Evolutionary conservation across 129 eudicot genomes (phyloP), one percentile per base, ranked within the genome.

Genomic region (Deinandra increscens): DNA sequence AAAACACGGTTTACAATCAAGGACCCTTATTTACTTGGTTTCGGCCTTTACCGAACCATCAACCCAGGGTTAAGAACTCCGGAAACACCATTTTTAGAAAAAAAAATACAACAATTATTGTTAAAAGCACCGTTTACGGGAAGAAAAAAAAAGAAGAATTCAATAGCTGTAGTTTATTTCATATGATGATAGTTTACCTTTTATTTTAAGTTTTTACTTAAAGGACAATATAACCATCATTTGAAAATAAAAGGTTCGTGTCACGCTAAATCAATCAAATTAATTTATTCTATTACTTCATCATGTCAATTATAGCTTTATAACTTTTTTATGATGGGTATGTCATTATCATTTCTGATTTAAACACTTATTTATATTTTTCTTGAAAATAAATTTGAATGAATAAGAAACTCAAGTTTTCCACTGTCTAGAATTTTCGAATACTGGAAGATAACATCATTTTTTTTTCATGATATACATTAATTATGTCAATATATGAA

Each of bases 241-340:
- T 26, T 10, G 37, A 23, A 23, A 55, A 55, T 22, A 55, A 29
- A 55, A 55, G 61, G 61, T 55, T 55, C 61, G 61, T 55, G 62
- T 55, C 34, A 55, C 62, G 5, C 37, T 22, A 55, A 22, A 55
- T 55, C 62, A 55, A 22, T 55, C 37, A 18, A 55, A 11, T 55
- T 55, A 23, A 55, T 23, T 54, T 22, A 9, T 17, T 18, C 2
- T 14, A 48, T 48, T 48, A 48, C 54, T 5, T n/a, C 20, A 48
- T 48, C 54, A 48, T 48, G 54, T 48, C 7, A 15, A 48, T 48
- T 48, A n/a, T 48, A 48, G n/a, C 54, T 14, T 0, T 48, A 48
- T 14, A 26, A 26, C 31, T 26, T 26, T 26, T 14, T 6, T 4
- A 46, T 17, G n/a, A 18, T 46, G 53, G 18, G 11, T 50, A 50